These are phyloP conservation scores for Metschnikowia peoriensis DNA, from an alignment of 805 yeast genomes.

Conservation along the genomic window DNA sequence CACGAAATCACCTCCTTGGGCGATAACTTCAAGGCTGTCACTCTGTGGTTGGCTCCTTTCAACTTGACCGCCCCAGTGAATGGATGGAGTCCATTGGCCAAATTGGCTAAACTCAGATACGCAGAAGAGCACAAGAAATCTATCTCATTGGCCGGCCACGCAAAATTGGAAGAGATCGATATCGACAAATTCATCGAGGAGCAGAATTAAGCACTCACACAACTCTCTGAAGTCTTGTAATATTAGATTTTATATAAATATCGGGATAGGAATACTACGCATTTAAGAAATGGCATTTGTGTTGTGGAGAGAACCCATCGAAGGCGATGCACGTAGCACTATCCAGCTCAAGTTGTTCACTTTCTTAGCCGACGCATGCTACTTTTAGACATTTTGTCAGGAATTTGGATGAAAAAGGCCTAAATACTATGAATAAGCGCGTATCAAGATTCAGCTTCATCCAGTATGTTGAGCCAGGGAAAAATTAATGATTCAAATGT, in stretches of 20 bases:
- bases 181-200: constrained; percentile 66
- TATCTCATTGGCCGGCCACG: constrained; percentile 59
- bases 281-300: neutral
- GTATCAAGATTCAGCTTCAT: no score
- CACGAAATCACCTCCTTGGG: constrained; percentile 67
- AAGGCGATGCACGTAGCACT: no score
- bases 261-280: constrained; percentile 10
- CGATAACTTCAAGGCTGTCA: constrained; percentile 58
- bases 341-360: no score
- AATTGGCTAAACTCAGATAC: constrained; percentile 60
- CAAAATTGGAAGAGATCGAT: constrained; percentile 68
- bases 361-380: no score
- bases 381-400: no score
- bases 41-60: constrained; percentile 68
- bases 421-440: no score
- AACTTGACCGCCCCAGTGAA: constrained; percentile 63
- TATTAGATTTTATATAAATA: constrained; percentile 5
- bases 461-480: no score
- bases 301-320: no score
- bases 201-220: constrained; percentile 42
- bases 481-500: no score
- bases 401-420: no score
- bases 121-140: constrained; percentile 49
- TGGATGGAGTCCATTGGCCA: constrained; percentile 74
- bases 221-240: constrained; percentile 3